These are phyloP conservation scores for Sphaerosporella brunnea DNA, from an alignment of 495 filamentous ascomycete species.

Conservation along the genomic window DNA sequence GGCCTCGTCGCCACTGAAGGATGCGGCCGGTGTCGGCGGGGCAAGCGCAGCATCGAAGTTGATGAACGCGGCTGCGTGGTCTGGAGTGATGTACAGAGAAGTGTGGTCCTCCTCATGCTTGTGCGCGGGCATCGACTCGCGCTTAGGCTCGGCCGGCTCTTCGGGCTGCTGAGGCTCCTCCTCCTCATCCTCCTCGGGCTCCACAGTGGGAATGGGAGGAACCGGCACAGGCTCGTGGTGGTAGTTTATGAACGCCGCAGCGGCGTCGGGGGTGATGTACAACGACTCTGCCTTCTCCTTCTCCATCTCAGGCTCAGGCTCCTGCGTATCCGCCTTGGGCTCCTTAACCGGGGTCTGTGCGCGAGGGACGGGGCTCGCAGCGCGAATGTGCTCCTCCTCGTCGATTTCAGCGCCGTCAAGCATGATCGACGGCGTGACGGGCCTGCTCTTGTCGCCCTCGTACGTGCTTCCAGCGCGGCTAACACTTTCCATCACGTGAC, in stretches of 20 bases:
- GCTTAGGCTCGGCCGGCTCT: neutral
- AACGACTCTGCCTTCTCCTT: conserved; percentile 3
- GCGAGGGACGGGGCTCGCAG: neutral
- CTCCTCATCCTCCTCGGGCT: neutral
- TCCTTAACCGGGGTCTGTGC: neutral
- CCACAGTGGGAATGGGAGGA: neutral
- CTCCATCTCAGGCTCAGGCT: neutral
- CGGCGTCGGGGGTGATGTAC: neutral
- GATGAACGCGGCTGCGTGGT: neutral
- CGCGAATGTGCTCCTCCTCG: neutral
- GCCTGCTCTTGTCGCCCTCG: neutral
- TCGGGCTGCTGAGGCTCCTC: neutral
- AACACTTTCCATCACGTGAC: conserved; percentile 1
- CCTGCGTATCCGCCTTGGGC: neutral
- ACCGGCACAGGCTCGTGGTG: neutral
- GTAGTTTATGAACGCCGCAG: conserved; percentile 1
- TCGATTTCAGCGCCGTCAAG: neutral
- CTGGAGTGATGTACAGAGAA: neutral
- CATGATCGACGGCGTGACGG: neutral
- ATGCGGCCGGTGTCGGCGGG: neutral
- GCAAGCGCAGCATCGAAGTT: conserved; percentile 1
- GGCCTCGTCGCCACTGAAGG: neutral
- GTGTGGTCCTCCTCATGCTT: neutral
- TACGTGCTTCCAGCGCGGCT: neutral
- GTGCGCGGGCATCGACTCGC: neutral